Base-by-base conservation (phyloP, 169 alveolate species). In the Plasmodium sp. region DNA sequence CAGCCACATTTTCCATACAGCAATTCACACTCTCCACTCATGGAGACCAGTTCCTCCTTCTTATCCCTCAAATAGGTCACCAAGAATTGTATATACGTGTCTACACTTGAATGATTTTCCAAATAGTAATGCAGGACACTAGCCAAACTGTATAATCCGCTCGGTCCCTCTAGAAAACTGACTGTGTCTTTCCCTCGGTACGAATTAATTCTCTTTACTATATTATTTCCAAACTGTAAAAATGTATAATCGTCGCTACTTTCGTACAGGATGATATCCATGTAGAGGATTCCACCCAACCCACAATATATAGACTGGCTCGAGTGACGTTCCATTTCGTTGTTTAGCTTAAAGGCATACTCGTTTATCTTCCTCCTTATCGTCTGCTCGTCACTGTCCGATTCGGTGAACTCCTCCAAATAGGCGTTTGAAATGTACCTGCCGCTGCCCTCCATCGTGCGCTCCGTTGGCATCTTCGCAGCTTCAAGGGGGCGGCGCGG, bases 1-100 rank as follows among this genome's bases (percentile, higher is more conserved):
- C 81, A 86, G 33, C 93, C 93, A 77, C 93, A 75, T 77, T 86
- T 86, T 16, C 93, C 93, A 75, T 86, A 86, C 56, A 86, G 81
- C 33, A 86, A 86, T 86, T 86, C 93, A 86, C 93, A 86, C 56
- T 86, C 85, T 33, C 81, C 48, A 77, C 81, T 86, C 3, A 86
- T 56, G 14, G 54, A 43, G 75, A 27, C 41, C 67, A 86, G 27
- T 34, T 75, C 93, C 3, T 86, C 51, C 34, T 48, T 75, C 58
- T 86, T 75, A 9, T 77, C 71, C 27, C 5, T 86, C 45, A 86
- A 54, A 31, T 86, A 73, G 18, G 79, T 75, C 10, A 75, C 34
- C 71, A 86, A 86, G n/a, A 16, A n/a, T n/a, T 86, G 51, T 48
- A 86, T 51, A 86, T 77, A 41, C 22, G 3, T 79, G 1, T 83